Evolutionary conservation across 2,329 filamentous ascomycete species (phyloP), one percentile per base, ranked within the genome.

Genomic region (Colletotrichum tabaci): DNA sequence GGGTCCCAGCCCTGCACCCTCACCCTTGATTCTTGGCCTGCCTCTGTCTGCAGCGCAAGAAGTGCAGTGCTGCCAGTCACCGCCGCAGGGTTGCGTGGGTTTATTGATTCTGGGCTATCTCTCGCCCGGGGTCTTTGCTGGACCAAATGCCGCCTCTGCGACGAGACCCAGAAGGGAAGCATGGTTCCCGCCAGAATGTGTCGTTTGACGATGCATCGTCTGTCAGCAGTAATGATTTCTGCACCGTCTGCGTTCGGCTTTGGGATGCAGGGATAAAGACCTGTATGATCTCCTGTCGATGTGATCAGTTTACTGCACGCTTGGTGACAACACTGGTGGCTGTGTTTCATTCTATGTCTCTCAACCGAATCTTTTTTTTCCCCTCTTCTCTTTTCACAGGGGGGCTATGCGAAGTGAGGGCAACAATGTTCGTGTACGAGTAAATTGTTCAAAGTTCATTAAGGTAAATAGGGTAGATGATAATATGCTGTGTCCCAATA

Each of bases 21-120:
- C 35, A 38, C 35, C 55, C 58, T 55, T 52, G 61, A 35, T 69
- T 52, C 53, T 60, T 70, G 67, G 55, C 55, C 50, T 50, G 58
- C 44, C 44, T 47, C 35, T 23, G 53, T 15, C 7, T 35, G 42
- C 42, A 9, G 18, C 26, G 58, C 60, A 30, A 23, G 52, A 26
- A 38, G 12, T n/a, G 9, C 50, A 35, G 26, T 13, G 16, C 26
- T 35, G 10, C 23, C 47, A 44, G 49, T n/a, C 38, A n/a, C 42
- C 62, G 56, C 63, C 57, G 64, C 67, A 71, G 57, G 67, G 67
- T 66, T 61, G 68, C 46, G 16, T 16, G 21, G 9, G n/a, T 69
- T 60, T 53, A 53, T 53, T n/a, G 61, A 65, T 53, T 64, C 66
- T 35, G 26, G 52, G n/a, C 38, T 61, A n/a, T 56, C 44, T 52